These are phyloP conservation scores for Zizania latifolia DNA, from an alignment of 176 grass and related monocot species.

Conservation along the genomic window DNA sequence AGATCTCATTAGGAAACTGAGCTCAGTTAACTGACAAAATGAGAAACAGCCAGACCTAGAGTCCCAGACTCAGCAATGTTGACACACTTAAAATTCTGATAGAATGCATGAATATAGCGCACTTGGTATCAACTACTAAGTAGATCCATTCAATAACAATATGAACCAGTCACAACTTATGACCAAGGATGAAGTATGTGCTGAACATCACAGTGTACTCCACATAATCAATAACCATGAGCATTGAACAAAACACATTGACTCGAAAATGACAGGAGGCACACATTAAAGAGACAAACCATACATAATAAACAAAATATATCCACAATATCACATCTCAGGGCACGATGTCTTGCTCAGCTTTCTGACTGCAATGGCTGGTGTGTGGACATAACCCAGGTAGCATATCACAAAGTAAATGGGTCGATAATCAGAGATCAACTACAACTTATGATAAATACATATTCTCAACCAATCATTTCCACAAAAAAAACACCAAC, in stretches of 20 bases:
- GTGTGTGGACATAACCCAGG: neutral
- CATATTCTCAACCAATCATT: conserved; percentile 4
- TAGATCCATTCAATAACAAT: conserved; percentile 2
- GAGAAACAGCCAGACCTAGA: neutral
- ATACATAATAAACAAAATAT: neutral
- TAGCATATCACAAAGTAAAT: conserved; percentile 9
- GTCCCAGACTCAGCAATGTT: neutral
- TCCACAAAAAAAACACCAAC: neutral
- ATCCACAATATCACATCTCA: neutral
- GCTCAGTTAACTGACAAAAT: too few relatives aligned
- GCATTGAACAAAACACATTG: neutral
- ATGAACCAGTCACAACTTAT: conserved; percentile 13
- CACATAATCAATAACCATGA: neutral
- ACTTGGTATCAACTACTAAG: neutral
- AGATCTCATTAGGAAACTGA: too few relatives aligned
- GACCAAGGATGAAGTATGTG: conserved; percentile 7
- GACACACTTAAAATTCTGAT: neutral
- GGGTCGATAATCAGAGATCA: neutral
- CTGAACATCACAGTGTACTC: conserved; percentile 2
- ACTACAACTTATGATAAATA: neutral
- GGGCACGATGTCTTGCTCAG: neutral
- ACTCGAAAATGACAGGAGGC: neutral
- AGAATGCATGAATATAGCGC: too few relatives aligned
- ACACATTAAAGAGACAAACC: conserved; percentile 2
- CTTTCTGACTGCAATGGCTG: conserved; percentile 7